Conservation (phyloP, 768 basidiomycete species). For the Auriscalpium orientale region DNA sequence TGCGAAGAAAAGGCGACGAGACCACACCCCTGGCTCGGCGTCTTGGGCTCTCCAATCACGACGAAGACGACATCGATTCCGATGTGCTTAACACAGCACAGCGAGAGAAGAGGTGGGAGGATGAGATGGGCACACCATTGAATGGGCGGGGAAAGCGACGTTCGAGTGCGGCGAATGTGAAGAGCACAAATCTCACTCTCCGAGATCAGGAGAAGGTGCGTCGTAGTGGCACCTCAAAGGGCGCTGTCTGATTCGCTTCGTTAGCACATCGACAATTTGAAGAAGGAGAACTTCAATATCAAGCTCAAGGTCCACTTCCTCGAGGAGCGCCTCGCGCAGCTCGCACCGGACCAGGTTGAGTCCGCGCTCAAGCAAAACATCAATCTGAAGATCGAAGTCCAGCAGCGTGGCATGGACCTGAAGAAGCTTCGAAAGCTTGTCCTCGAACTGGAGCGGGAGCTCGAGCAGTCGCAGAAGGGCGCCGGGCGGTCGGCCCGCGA, state of each 20-base stretch:
- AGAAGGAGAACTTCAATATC: slow-evolving; percentile 96
- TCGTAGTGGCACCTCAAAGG: not conserved
- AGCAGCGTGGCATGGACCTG: slow-evolving; percentile 82
- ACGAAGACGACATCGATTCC: slow-evolving; percentile 10
- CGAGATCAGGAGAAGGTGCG: slow-evolving; percentile 94
- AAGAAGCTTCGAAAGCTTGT: slow-evolving; percentile 90
- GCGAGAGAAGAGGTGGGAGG: slow-evolving; percentile 34
- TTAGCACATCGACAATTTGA: slow-evolving; percentile 89
- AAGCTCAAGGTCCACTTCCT: slow-evolving; percentile 94
- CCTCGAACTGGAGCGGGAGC: slow-evolving; percentile 72
- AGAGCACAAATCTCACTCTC: slow-evolving; percentile 58
- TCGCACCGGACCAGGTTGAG: slow-evolving; percentile 89
- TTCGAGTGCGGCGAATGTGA: slow-evolving; percentile 29
- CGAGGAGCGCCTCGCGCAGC: slow-evolving; percentile 83
- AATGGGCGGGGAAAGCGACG: slow-evolving; percentile 38
- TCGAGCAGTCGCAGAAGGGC: slow-evolving; percentile 58
- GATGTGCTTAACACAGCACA: slow-evolving; percentile 11
- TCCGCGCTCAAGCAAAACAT: slow-evolving; percentile 89
- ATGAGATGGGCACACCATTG: slow-evolving; percentile 43
- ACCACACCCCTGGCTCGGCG: slow-evolving; percentile 8
- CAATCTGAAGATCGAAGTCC: slow-evolving; percentile 86
- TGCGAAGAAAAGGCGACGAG: slow-evolving; percentile 10
- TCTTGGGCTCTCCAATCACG: slow-evolving; percentile 7
- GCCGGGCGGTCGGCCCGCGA: slow-evolving; percentile 42
- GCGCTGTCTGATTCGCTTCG: too few species aligned